These are phyloP conservation scores for Fusarium incarnatum DNA, from an alignment of 2,329 filamentous ascomycete species.

Conservation along the genomic window DNA sequence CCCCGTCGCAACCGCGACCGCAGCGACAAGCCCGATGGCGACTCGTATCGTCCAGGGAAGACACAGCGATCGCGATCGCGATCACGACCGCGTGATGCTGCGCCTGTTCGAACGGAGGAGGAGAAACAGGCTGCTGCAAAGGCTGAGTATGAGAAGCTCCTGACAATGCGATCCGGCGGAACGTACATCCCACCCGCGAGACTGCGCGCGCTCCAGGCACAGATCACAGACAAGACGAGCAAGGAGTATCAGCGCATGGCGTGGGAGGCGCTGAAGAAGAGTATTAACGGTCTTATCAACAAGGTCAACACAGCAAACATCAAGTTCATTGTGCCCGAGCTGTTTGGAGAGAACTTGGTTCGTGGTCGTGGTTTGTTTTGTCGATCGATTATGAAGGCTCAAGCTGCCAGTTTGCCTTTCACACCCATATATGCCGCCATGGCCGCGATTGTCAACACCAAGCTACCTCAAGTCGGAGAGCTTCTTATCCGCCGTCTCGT, in stretches of 20 bases:
- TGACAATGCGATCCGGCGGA: conserved; percentile 93
- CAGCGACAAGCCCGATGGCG: conserved; percentile 57
- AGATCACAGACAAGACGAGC: conserved; percentile 95
- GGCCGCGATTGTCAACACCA: conserved; percentile 97
- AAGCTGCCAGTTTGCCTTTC: conserved; percentile 94
- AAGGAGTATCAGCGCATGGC: conserved; percentile 99
- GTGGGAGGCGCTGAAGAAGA: conserved; percentile 99
- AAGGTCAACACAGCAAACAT: conserved; percentile 99
- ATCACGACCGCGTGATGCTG: conserved; percentile 51
- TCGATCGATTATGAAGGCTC: conserved; percentile 97
- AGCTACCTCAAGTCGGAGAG: conserved; percentile 94
- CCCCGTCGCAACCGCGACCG: conserved; percentile 54
- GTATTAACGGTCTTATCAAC: conserved; percentile 98
- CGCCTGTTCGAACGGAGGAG: conserved; percentile 71
- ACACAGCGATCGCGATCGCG: conserved; percentile 43
- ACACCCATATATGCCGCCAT: conserved; percentile 97
- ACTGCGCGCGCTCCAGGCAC: conserved; percentile 89
- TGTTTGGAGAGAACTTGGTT: conserved; percentile 94
- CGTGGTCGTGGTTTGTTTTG: conserved; percentile 93
- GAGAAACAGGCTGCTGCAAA: conserved; percentile 90
- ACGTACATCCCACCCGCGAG: conserved; percentile 96
- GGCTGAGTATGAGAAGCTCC: conserved; percentile 91
- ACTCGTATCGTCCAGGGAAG: conserved; percentile 62
- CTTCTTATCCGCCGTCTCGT: conserved; percentile 86
- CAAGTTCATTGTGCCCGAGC: conserved; percentile 94